Evolutionary conservation across 129 eudicot genomes (phyloP).

Genomic region (Flaveria trinervia): DNA sequence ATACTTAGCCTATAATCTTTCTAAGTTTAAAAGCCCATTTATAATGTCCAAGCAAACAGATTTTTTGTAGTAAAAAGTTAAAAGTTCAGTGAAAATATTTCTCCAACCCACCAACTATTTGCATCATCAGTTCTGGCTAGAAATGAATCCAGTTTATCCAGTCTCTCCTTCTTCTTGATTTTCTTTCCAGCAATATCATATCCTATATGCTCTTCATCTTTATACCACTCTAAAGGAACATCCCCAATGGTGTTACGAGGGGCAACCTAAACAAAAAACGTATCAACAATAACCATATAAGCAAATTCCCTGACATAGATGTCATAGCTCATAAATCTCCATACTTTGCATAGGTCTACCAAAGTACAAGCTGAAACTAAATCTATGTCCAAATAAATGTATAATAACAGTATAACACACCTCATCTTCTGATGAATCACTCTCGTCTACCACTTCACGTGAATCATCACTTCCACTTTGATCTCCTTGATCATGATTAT

Average conservation of each 20-base stretch:
- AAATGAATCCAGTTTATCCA: constrained; percentile 65
- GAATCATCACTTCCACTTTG: constrained; percentile 61
- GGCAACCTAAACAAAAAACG: constrained; percentile 54
- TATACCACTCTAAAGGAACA: constrained; percentile 91
- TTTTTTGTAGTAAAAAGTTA: neutral
- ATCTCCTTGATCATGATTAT: constrained; percentile 36
- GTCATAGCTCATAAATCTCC: neutral
- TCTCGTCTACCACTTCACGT: constrained; percentile 74
- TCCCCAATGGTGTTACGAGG: constrained; percentile 91
- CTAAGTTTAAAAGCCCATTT: neutral
- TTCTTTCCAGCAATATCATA: constrained; percentile 85
- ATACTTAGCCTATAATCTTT: neutral
- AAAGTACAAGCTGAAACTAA: neutral
- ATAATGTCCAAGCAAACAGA: constrained; percentile 17
- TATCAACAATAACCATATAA: constrained; percentile 14
- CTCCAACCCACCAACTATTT: constrained; percentile 68
- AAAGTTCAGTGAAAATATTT: neutral
- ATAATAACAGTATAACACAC: constrained; percentile 28
- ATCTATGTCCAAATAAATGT: neutral
- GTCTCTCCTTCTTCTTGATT: constrained; percentile 90
- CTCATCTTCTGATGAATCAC: constrained; percentile 99
- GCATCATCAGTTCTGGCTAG: constrained; percentile 79
- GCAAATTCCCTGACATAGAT: neutral
- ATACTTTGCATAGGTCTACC: neutral
- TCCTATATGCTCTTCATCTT: constrained; percentile 97